These are phyloP conservation scores for Tolypocladium ophioglossoides DNA, from an alignment of 2,329 filamentous ascomycete genomes.

Conservation along the genomic window DNA sequence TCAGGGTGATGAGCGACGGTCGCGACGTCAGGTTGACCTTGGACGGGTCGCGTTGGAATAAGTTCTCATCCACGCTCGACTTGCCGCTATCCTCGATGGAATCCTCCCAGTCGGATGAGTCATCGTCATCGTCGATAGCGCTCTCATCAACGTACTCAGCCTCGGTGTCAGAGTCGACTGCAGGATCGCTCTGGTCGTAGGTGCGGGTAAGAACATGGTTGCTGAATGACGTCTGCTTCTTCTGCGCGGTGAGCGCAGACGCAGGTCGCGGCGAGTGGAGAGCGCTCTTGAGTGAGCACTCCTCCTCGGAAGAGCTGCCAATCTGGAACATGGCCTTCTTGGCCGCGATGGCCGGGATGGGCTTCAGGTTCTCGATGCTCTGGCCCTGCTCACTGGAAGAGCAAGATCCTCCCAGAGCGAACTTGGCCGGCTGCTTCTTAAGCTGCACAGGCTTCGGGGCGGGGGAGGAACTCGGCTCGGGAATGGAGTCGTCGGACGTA, in stretches of 20 bases:
- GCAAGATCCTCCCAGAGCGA: slow-evolving; percentile 69
- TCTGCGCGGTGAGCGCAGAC: slow-evolving; percentile 25
- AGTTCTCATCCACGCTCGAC: slow-evolving; percentile 69
- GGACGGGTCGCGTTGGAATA: slow-evolving; percentile 89
- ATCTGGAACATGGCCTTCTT: slow-evolving; percentile 39
- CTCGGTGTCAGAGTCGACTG: slow-evolving; percentile 28
- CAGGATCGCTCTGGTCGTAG: slow-evolving; percentile 38
- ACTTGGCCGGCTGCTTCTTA: slow-evolving; percentile 50
- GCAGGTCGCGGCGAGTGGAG: slow-evolving; percentile 33
- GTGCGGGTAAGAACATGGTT: slow-evolving; percentile 61
- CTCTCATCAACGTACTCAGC: slow-evolving; percentile 68
- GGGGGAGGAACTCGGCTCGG: slow-evolving; percentile 47
- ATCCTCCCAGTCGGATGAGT: slow-evolving; percentile 49
- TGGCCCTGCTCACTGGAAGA: slow-evolving; percentile 54
- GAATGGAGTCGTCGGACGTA: slow-evolving; percentile 43
- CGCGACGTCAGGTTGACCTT: slow-evolving; percentile 74
- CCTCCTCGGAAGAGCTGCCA: slow-evolving; percentile 60
- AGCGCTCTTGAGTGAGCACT: slow-evolving; percentile 57
- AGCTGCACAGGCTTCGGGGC: slow-evolving; percentile 57
- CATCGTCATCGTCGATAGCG: slow-evolving; percentile 66
- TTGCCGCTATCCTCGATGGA: slow-evolving; percentile 74
- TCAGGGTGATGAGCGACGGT: slow-evolving; percentile 79
- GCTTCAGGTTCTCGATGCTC: slow-evolving; percentile 33
- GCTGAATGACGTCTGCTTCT: slow-evolving; percentile 73
- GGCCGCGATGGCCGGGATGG: slow-evolving; percentile 15